Base-by-base conservation (phyloP, 2,329 filamentous ascomycete genomes). In the Phyllosticta citrichinensis region DNA sequence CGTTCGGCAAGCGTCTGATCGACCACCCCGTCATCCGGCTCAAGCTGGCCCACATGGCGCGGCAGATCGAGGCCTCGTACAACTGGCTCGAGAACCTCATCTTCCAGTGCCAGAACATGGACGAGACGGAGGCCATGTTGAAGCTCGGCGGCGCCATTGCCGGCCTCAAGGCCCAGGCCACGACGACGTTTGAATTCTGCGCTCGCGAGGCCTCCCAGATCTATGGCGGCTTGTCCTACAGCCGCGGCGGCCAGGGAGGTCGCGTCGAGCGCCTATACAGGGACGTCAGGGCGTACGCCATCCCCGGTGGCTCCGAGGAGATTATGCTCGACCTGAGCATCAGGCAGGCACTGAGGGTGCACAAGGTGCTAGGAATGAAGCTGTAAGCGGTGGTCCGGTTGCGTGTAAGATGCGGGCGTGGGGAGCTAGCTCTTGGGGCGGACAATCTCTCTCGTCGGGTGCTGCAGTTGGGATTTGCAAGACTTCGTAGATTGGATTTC, bases 301-400 rank as follows among this genome's bases (percentile, higher is more conserved):
- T 99, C 67, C 94, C 94, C 2, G 94, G 94, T 69, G 94, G 94
- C 24, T 91, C 86, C 66, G 93, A 99, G 79, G 94, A 99, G 82
- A 99, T 99, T 66, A 99, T 99, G 94, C 79, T 97, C 66, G 94
- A 99, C 75, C 76, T 99, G 70, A 96, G 90, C 77, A 96, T 99
- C 74, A 83, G 93, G 68, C 92, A 97, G 81, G 88, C 87, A 64
- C 74, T 96, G 80, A 86, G 85, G 74, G 94, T 99, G 60, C 89
- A 91, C 68, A 87, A 97, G 82, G 86, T 87, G 64, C 80, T 96
- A 74, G 94, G 94, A 10, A 97, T 97, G 93, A 99, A 97, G 83
- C 73, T 99, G 74, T 97, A 86, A 73, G 40, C 14, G 40, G 40
- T n/a, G 17, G 14, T n/a, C 8, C 6, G n/a, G n/a, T 8, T 8